Evolutionary conservation across 2,329 filamentous ascomycete genomes (phyloP).

Genomic region (Raffaelea deltoideospora): DNA sequence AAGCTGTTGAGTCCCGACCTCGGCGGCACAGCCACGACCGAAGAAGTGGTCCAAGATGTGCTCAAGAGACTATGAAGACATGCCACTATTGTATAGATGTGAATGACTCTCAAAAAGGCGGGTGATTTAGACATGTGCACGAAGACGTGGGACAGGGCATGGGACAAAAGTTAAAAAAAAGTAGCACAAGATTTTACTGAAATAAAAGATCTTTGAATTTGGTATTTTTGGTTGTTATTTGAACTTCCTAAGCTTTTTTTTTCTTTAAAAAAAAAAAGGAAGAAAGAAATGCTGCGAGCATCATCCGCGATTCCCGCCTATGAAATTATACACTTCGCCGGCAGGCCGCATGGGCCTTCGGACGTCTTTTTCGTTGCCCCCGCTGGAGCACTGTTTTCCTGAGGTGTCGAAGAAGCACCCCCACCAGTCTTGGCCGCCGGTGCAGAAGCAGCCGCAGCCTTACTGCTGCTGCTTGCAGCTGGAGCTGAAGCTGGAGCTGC

Average conservation of each 20-base stretch:
- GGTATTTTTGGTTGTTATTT: not conserved
- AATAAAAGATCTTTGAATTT: too few species aligned
- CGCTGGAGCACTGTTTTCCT: constrained; percentile 4
- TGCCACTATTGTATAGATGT: not conserved
- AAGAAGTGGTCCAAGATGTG: constrained; percentile 78
- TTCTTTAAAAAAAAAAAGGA: too few species aligned
- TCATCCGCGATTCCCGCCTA: not conserved
- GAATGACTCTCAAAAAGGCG: not conserved
- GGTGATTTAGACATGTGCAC: not conserved
- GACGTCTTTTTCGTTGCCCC: constrained; percentile 1
- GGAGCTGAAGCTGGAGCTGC: constrained; percentile 8
- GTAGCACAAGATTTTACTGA: not conserved
- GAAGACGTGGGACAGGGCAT: too few species aligned
- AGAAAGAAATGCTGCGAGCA: too few species aligned
- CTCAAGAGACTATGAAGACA: constrained; percentile 55
- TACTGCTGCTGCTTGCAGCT: constrained; percentile 5
- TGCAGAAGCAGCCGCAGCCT: constrained; percentile 7
- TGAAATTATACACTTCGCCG: constrained; percentile 8
- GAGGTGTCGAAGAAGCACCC: constrained; percentile 4
- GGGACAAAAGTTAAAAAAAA: too few species aligned
- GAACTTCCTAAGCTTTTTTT: not conserved
- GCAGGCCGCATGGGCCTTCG: constrained; percentile 9
- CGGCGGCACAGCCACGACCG: constrained; percentile 72
- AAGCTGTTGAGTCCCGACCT: constrained; percentile 76
- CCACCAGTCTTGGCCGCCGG: constrained; percentile 7